Percentiles rank a stretch among this genome's conserved stretches.
These are phyloP conservation scores for Alternaria angustiovoidea DNA, from an alignment of 2,329 filamentous ascomycete species.

Conservation along the genomic window DNA sequence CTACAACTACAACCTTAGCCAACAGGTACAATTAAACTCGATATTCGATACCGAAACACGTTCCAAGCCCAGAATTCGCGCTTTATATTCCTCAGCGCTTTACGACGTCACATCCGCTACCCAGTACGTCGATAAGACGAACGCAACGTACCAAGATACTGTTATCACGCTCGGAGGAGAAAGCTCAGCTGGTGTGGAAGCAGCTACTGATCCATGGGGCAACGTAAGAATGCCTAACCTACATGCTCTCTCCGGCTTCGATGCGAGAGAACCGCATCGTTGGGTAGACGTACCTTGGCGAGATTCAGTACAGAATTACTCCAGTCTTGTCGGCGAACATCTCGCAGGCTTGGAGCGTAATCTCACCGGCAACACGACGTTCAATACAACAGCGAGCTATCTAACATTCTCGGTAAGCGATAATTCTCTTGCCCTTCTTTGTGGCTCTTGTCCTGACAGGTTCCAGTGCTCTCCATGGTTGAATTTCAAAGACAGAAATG, in stretches of 20 bases:
- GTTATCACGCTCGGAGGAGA: conserved; percentile 11
- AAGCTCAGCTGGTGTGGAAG: conserved; percentile 10
- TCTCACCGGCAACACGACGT: neutral
- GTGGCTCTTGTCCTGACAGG: no score
- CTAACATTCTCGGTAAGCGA: neutral
- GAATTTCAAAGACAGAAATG: no score
- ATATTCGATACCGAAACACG: neutral
- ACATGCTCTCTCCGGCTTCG: neutral
- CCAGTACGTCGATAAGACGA: conserved; percentile 17
- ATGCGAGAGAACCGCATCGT: neutral
- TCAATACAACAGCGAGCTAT: neutral
- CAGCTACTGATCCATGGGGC: neutral
- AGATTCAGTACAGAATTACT: neutral
- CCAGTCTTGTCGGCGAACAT: neutral
- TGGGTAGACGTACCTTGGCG: neutral
- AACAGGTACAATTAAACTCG: neutral
- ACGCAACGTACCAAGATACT: neutral
- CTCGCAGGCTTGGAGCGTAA: neutral
- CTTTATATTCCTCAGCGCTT: conserved; percentile 12
- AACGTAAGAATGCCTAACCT: neutral
- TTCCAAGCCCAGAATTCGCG: neutral
- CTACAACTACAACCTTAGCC: neutral
- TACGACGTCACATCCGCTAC: conserved; percentile 7
- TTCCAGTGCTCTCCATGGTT: neutral
- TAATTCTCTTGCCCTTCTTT: no score